Evolutionary conservation across 1,284 basidiomycete species (phyloP).

Genomic region (Trametes versicolor): DNA sequence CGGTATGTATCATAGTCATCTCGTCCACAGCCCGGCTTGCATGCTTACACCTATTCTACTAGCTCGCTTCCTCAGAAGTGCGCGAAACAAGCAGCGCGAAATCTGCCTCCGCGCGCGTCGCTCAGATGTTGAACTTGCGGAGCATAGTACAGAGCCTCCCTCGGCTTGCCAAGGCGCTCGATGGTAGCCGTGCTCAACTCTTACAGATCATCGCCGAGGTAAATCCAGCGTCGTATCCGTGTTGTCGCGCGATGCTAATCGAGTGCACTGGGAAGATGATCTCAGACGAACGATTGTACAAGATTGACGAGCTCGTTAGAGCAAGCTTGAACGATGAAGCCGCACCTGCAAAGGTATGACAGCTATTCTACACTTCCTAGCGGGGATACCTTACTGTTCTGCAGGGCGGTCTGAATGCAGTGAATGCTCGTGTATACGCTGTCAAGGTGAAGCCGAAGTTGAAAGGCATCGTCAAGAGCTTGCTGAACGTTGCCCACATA

Average conservation of each 20-base stretch:
- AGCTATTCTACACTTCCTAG: conserved; percentile 15
- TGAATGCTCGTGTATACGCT: conserved; percentile 85
- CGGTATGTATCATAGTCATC: conserved; percentile 52
- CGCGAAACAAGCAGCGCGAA: conserved; percentile 62
- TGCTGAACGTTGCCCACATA: conserved; percentile 37
- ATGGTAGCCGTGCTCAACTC: conserved; percentile 65
- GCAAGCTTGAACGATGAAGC: conserved; percentile 79
- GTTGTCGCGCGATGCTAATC: neutral
- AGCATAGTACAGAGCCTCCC: conserved; percentile 75
- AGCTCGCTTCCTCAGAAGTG: conserved; percentile 75
- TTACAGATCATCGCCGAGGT: conserved; percentile 72
- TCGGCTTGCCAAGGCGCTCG: conserved; percentile 66
- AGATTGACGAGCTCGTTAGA: conserved; percentile 68
- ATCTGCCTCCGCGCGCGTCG: conserved; percentile 73
- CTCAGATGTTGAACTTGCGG: conserved; percentile 81
- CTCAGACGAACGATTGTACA: conserved; percentile 70
- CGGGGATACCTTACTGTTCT: neutral
- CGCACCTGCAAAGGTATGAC: conserved; percentile 63
- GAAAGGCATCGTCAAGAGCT: neutral
- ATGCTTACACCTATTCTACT: neutral
- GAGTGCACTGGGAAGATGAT: conserved; percentile 64
- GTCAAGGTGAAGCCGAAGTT: conserved; percentile 62
- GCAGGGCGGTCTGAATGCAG: conserved; percentile 72
- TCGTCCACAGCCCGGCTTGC: neutral
- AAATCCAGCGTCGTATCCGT: conserved; percentile 21